Evolutionary conservation across 2,329 filamentous ascomycete genomes (phyloP).

Genomic region (Zymoseptoria passerinii): DNA sequence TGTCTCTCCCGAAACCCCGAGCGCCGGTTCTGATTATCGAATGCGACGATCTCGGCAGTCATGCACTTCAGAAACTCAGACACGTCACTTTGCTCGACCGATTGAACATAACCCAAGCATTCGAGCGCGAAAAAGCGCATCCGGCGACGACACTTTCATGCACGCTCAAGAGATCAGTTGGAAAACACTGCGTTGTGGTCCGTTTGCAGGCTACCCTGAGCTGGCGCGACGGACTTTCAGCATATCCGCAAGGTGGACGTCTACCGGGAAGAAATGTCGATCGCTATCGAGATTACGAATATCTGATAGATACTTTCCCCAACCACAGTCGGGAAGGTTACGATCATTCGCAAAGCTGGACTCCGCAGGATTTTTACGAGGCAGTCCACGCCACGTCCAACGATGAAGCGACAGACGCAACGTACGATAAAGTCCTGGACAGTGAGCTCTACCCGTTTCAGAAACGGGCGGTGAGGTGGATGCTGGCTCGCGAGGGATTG

Average conservation of each 20-base stretch:
- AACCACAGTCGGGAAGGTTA: conserved; percentile 8
- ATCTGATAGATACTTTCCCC: conserved; percentile 17
- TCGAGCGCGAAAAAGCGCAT: conserved; percentile 5
- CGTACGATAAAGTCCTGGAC: conserved; percentile 18
- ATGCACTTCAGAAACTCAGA: conserved; percentile 11
- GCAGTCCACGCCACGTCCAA: conserved; percentile 54
- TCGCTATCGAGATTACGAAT: conserved; percentile 23
- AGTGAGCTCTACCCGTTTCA: conserved; percentile 61
- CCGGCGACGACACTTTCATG: conserved; percentile 16
- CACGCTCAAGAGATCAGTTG: conserved; percentile 18
- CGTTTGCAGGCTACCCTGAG: conserved; percentile 20
- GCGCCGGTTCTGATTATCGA: conserved; percentile 21
- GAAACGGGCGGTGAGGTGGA: conserved; percentile 60
- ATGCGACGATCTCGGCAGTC: conserved; percentile 10
- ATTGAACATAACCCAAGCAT: conserved; percentile 3
- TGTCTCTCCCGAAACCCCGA: conserved; percentile 11
- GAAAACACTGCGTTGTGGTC: conserved; percentile 20
- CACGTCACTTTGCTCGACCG: conserved; percentile 12
- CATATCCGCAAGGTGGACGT: neutral
- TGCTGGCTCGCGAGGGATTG: conserved; percentile 55
- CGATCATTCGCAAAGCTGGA: conserved; percentile 30
- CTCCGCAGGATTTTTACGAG: conserved; percentile 58
- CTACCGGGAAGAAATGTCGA: conserved; percentile 3
- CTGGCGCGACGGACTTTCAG: conserved; percentile 14
- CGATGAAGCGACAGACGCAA: conserved; percentile 18